These are phyloP conservation scores for Escovopsis sp. DNA, from an alignment of 2,329 filamentous ascomycete species.

Conservation along the genomic window DNA sequence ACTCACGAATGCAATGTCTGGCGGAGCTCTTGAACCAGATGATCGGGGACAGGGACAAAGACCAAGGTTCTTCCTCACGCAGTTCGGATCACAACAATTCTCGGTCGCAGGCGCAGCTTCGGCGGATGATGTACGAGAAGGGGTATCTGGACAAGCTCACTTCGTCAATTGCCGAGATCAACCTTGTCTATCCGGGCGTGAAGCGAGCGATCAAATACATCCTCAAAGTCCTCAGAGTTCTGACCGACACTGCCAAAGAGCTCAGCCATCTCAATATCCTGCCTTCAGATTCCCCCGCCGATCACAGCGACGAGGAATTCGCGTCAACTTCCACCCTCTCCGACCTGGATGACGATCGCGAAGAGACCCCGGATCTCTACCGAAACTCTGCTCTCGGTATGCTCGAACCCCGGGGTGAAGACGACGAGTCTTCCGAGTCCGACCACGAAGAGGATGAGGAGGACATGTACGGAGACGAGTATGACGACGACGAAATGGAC, in stretches of 20 bases:
- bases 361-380: slow-evolving; percentile 94
- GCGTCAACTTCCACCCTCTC: slow-evolving; percentile 79
- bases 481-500: slow-evolving; percentile 86
- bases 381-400: slow-evolving; percentile 92
- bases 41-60: slow-evolving; percentile 64
- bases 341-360: slow-evolving; percentile 70
- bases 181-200: slow-evolving; percentile 83
- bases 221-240: slow-evolving; percentile 69
- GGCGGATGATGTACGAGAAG: slow-evolving; percentile 96
- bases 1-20: slow-evolving; percentile 72
- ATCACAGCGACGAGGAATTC: slow-evolving; percentile 70
- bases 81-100: slow-evolving; percentile 24
- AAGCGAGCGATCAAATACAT: slow-evolving; percentile 96
- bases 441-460: slow-evolving; percentile 63
- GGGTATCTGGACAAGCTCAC: slow-evolving; percentile 83
- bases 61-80: slow-evolving; percentile 30
- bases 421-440: slow-evolving; percentile 68
- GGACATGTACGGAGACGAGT: slow-evolving; percentile 86
- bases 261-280: slow-evolving; percentile 72
- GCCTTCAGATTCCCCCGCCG: slow-evolving; percentile 45
- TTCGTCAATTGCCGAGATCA: slow-evolving; percentile 84
- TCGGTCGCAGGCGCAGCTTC: slow-evolving; percentile 66
- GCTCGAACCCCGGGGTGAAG: slow-evolving; percentile 70
- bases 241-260: slow-evolving; percentile 76
- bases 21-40: slow-evolving; percentile 89